These are phyloP conservation scores for Cercospora sp. DNA, from an alignment of 2,329 filamentous ascomycete genomes.

Conservation along the genomic window DNA sequence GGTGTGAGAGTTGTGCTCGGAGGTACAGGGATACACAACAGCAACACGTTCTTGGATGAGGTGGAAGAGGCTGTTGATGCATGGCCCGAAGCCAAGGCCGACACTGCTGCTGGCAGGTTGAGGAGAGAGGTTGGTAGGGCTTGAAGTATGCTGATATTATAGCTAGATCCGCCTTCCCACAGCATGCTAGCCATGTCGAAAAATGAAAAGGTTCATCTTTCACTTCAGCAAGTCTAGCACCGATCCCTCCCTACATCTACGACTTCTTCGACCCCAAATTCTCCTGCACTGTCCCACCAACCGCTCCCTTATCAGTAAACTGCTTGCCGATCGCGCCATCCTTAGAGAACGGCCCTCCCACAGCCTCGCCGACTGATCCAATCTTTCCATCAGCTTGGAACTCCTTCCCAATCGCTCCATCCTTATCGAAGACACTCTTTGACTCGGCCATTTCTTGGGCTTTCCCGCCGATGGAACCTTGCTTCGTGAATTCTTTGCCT, in stretches of 20 bases:
- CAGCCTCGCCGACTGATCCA: not conserved
- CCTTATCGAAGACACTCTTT: constrained; percentile 11
- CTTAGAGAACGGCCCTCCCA: constrained; percentile 2
- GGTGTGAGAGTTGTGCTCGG: constrained; percentile 87
- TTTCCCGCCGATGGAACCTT: constrained; percentile 16
- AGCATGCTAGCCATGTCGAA: not conserved
- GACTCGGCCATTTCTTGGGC: constrained; percentile 11
- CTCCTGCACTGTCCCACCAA: constrained; percentile 9
- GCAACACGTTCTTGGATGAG: constrained; percentile 82
- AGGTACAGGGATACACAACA: constrained; percentile 86
- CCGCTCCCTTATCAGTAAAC: constrained; percentile 9
- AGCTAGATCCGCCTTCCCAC: not conserved
- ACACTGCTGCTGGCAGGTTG: constrained; percentile 62
- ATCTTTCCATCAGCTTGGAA: constrained; percentile 10
- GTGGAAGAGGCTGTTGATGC: constrained; percentile 82
- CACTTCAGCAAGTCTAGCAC: not conserved
- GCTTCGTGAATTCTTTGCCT: constrained; percentile 15
- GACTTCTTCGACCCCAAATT: constrained; percentile 5
- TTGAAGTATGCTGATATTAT: constrained; percentile 7
- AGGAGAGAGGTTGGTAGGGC: constrained; percentile 59
- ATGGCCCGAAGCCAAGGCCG: constrained; percentile 72
- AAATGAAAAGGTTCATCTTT: not conserved
- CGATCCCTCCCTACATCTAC: not conserved
- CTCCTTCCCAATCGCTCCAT: constrained; percentile 6
- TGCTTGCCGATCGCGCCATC: not conserved